Percentiles rank a stretch among this genome's conserved stretches.
phyloP scores from a whole-genome alignment of 345 rosid genomes.

The Bruguiera gymnorhiza region DNA sequence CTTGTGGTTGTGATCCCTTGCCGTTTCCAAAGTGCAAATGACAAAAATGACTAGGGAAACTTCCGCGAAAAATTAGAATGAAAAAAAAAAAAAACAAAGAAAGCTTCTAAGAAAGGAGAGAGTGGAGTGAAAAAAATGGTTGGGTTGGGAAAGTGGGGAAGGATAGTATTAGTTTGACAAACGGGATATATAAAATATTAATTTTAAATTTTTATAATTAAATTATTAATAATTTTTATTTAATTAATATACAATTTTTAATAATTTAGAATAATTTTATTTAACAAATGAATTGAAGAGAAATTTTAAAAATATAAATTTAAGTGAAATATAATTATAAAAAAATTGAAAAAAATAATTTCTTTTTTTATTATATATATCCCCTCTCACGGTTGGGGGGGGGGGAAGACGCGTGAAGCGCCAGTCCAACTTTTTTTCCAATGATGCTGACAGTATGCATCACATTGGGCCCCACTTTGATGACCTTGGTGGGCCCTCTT shows the following conservation, averaged over 20 bases:
- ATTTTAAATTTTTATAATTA: too few species aligned
- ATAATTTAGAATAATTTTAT: too few species aligned
- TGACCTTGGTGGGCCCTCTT: background rate
- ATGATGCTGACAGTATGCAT: slow-evolving; percentile 6
- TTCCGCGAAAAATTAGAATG: background rate
- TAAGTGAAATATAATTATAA: too few species aligned
- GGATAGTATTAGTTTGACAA: slow-evolving; percentile 1
- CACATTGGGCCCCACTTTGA: background rate
- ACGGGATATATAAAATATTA: too few species aligned
- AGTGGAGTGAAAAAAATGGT: background rate
- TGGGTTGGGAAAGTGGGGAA: background rate
- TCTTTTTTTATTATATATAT: background rate
- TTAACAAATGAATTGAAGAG: too few species aligned
- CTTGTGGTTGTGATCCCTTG: too few species aligned
- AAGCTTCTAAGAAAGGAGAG: background rate
- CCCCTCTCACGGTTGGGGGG: background rate
- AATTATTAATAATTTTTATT: too few species aligned
- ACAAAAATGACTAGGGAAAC: background rate
- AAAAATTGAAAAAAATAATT: too few species aligned
- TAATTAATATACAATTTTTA: too few species aligned
- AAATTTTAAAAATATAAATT: too few species aligned
- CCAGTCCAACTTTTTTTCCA: slow-evolving; percentile 1
- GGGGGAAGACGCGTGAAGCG: background rate
- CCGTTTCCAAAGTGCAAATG: background rate
- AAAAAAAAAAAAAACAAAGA: background rate